Evolutionary conservation across 2,329 filamentous ascomycete species (phyloP).

Genomic region (Rhinocladiella mackenziei): DNA sequence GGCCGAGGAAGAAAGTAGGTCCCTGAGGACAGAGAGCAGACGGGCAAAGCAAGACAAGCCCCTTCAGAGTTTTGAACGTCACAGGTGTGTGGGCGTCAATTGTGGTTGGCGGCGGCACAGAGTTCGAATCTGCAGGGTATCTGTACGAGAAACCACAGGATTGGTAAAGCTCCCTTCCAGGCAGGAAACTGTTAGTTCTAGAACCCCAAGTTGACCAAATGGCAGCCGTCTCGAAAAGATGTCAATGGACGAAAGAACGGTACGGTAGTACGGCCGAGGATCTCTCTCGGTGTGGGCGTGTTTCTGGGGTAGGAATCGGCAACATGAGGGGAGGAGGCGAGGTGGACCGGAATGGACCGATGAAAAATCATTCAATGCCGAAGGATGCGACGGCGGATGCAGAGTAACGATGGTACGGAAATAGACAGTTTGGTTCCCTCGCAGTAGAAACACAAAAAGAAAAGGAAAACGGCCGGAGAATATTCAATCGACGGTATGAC

Average conservation of each 20-base stretch:
- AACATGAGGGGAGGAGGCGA: no score
- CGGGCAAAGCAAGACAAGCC: constrained; percentile 7
- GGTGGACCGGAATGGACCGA: no score
- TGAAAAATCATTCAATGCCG: no score
- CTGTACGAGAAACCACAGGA: constrained; percentile 13
- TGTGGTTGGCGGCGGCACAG: constrained; percentile 16
- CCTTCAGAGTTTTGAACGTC: constrained; percentile 17
- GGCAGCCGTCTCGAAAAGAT: constrained; percentile 9
- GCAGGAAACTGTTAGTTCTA: constrained; percentile 19
- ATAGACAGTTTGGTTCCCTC: no score
- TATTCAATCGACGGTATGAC: no score
- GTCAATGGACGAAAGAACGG: constrained; percentile 10
- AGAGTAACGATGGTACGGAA: no score
- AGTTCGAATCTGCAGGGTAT: constrained; percentile 18
- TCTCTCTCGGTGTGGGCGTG: constrained; percentile 2
- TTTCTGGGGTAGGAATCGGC: constrained; percentile 8
- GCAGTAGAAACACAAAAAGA: no score
- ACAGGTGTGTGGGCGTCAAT: constrained; percentile 18
- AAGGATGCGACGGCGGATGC: no score
- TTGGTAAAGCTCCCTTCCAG: constrained; percentile 18
- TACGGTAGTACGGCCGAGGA: constrained; percentile 14
- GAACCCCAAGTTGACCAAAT: constrained; percentile 14
- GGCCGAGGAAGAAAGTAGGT: constrained; percentile 11
- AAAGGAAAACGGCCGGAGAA: background rate
- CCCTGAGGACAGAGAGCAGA: constrained; percentile 4